A percentile compares a stretch with the other conserved stretches of the same genome.
These are phyloP conservation scores for Tricharina praecox DNA, from an alignment of 495 filamentous ascomycete genomes.

Conservation along the genomic window DNA sequence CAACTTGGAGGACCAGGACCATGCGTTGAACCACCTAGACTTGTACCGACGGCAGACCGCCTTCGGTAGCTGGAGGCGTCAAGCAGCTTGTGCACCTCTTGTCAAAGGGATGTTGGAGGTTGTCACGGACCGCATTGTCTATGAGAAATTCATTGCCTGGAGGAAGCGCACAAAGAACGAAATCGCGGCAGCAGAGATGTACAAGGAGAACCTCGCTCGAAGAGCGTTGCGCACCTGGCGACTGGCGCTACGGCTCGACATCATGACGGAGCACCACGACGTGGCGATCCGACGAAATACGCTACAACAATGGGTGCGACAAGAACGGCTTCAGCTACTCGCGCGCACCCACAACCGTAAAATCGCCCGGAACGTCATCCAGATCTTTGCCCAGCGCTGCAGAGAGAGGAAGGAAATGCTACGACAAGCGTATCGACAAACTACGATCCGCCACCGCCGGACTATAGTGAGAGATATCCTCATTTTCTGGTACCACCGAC, in stretches of 20 bases:
- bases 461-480: neutral
- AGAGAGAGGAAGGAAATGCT: neutral
- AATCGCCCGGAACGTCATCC: neutral
- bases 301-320: conserved; percentile 3
- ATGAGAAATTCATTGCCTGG: conserved; percentile 14
- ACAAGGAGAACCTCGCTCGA: conserved; percentile 3
- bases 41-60: conserved; percentile 14
- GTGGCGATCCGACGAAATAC: neutral
- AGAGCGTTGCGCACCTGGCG: conserved; percentile 14
- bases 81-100: conserved; percentile 14
- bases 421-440: neutral
- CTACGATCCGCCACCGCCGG: neutral
- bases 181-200: conserved; percentile 11
- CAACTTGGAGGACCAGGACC: conserved; percentile 15
- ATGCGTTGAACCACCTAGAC: conserved; percentile 18
- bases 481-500: neutral
- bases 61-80: conserved; percentile 19
- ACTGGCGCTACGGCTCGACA: conserved; percentile 10
- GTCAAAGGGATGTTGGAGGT: conserved; percentile 5
- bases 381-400: neutral
- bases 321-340: conserved; percentile 4
- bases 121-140: conserved; percentile 12
- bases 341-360: conserved; percentile 2
- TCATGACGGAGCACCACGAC: conserved; percentile 13
- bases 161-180: conserved; percentile 14